Conservation (phyloP, 371 early-diverging fungal genomes). For the Funneliformis caledonium region DNA sequence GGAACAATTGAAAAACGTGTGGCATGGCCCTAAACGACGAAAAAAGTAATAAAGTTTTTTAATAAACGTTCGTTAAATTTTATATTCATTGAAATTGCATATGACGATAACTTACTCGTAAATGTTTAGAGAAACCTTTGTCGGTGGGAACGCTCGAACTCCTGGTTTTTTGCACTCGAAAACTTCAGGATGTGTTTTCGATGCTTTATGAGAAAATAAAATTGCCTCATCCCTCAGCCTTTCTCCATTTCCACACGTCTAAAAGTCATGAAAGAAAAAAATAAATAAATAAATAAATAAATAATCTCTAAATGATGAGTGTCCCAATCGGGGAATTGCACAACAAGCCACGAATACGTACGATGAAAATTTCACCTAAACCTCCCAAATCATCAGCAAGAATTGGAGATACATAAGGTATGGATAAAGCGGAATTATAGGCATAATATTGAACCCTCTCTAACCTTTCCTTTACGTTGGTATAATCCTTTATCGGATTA, state of each 20-base stretch:
- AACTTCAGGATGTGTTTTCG: constrained; percentile 35
- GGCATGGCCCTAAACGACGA: constrained; percentile 38
- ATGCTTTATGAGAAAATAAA: constrained; percentile 48
- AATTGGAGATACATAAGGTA: constrained; percentile 51
- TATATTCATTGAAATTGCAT: neutral
- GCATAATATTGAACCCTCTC: constrained; percentile 60
- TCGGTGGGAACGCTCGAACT: constrained; percentile 7
- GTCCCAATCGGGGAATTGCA: neutral
- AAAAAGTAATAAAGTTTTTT: neutral
- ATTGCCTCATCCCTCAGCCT: constrained; percentile 51
- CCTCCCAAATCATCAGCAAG: constrained; percentile 51
- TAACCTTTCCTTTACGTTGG: constrained; percentile 1
- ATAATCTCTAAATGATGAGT: neutral
- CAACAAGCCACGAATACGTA: constrained; percentile 28
- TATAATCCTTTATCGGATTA: constrained; percentile 43
- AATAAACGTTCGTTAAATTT: neutral
- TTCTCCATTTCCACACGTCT: constrained; percentile 47
- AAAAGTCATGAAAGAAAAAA: constrained; percentile 14
- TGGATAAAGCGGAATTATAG: constrained; percentile 52
- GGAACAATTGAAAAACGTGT: constrained; percentile 40
- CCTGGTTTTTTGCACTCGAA: constrained; percentile 19
- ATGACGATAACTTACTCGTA: constrained; percentile 26
- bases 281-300: neutral
- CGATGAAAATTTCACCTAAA: constrained; percentile 52
- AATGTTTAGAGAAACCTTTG: constrained; percentile 26